Evolutionary conservation across 2,329 filamentous ascomycete genomes (phyloP).

Genomic region (Talaromyces atroroseus): DNA sequence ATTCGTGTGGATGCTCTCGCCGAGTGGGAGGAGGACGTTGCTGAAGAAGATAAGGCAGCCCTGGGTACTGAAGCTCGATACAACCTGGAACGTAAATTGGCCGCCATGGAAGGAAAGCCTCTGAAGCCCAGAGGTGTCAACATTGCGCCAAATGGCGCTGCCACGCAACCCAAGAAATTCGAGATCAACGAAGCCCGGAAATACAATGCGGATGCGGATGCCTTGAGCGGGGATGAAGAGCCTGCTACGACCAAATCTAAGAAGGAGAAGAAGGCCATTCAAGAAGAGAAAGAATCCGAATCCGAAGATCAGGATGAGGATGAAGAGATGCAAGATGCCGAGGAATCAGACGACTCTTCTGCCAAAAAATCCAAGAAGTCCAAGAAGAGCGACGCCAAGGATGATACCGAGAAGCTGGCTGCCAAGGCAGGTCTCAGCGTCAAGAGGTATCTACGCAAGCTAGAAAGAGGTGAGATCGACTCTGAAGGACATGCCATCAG

Average conservation of each 20-base stretch:
- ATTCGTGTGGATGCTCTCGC: conserved; percentile 85
- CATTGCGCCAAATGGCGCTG: conserved; percentile 67
- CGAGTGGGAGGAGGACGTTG: conserved; percentile 69
- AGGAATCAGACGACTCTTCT: conserved; percentile 23
- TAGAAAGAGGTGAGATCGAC: conserved; percentile 67
- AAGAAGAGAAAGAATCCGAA: conserved; percentile 28
- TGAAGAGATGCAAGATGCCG: conserved; percentile 32
- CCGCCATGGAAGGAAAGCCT: conserved; percentile 79
- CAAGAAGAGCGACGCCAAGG: conserved; percentile 46
- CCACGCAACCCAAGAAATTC: conserved; percentile 61
- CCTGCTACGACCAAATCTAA: conserved; percentile 41
- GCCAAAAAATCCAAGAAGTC: conserved; percentile 39
- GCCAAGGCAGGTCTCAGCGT: conserved; percentile 64
- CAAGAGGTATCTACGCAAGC: conserved; percentile 73
- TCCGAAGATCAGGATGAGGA: conserved; percentile 34
- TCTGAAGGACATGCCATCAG: conserved; percentile 61
- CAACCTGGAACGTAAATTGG: conserved; percentile 46
- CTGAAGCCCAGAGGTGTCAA: conserved; percentile 68
- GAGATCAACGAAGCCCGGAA: conserved; percentile 87
- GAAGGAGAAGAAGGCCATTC: conserved; percentile 46
- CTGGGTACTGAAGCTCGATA: conserved; percentile 61
- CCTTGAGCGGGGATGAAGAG: conserved; percentile 61
- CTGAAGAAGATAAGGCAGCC: conserved; percentile 82
- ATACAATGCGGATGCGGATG: conserved; percentile 93
- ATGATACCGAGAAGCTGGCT: conserved; percentile 54